Evolutionary conservation across 2,329 filamentous ascomycete genomes (phyloP), one percentile per base, ranked within the genome.

Genomic region (Venturia effusa): DNA sequence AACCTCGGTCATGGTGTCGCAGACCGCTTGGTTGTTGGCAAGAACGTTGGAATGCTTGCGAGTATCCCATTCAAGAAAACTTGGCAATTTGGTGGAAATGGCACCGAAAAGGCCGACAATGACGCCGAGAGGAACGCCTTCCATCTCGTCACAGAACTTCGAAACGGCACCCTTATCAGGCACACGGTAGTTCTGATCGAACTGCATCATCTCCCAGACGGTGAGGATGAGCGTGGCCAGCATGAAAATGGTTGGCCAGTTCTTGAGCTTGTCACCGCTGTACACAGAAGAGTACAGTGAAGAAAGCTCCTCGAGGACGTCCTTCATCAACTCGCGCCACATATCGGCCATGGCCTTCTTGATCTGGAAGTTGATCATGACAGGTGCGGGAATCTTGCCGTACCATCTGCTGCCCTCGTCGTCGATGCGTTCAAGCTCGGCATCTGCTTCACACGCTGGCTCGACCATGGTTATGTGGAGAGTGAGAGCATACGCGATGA

Each of bases 351-450:
- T 87, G 63, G 92, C 92, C 71, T 90, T 94, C 84, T 97, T 97
- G 81, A 97, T 92, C 80, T 97, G 91, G 84, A 97, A 97, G 81
- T 97, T 97, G 84, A 97, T 95, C 92, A 97, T 96, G 73, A 97
- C 92, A 15, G 93, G 93, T 19, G 93, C 93, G 67, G 96, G 87
- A 41, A 88, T 92, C 80, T 93, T 93, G 72, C 92, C 92, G 70
- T 84, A 88, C 81, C 88, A 97, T 74, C 90, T 94, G 68, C 91
- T 96, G 63, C 88, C 84, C 71, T 90, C 85, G 71, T 94, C 89
- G 61, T 93, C 86, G 68, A 97, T 93, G 66, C 94, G 84, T 78
- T 97, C 92, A 32, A 97, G 88, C 84, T 92, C 81, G 30, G 81
- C 78, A 67, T 91, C 85, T 71, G 96, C 91, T 17, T 90, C 87